Base-by-base conservation (phyloP, 2,329 filamentous ascomycete species). In the Fusarium odoratissimum region DNA sequence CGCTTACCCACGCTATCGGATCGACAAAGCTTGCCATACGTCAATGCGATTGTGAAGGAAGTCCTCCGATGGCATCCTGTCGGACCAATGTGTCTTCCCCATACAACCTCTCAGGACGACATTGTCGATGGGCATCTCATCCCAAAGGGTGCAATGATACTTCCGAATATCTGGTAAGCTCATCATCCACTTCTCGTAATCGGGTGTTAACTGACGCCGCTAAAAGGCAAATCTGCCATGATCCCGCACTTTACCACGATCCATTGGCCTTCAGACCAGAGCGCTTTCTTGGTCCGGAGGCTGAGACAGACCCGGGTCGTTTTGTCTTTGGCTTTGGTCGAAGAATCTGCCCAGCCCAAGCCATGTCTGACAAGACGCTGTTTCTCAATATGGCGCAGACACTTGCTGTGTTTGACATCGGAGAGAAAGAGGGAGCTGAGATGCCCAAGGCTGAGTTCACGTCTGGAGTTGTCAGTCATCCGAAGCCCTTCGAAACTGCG, bases 321-420 rank as follows among this genome's bases (percentile, higher is more conserved):
- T 75, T 76, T 23, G 76, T 75, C 4, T 83, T 81, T 55, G 81
- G 80, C 1, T 82, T 79, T 41, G 81, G 81, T 6, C 77, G 81
- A 0, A 76, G 81, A 4, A 73, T 79, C 14, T 83, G 81, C 31
- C 77, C 81, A 1, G 81, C 80, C 0, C 73, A 75, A 1, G 64
- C 74, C 25, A 66, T 82, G 13, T 76, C 80, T 1, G 75, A 78
- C 19, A 61, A 74, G 8, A 70, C 76, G 11, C 21, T 82, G 5
- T 83, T 77, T 58, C 67, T 83, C 21, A 81, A 67, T 6, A 70
- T 82, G 28, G 84, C 80, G 1, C 85, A 85, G 42, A 77, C 81
- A 0, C 78, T 90, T 6, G 79, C 86, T 0, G 84, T 84, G 0
- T 88, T 88, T 60, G 76, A 80, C 10, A 80, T 87, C 7, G 60